phyloP scores from a whole-genome alignment of 352 stramenopile genomes.

The Phytophthora europaea region DNA sequence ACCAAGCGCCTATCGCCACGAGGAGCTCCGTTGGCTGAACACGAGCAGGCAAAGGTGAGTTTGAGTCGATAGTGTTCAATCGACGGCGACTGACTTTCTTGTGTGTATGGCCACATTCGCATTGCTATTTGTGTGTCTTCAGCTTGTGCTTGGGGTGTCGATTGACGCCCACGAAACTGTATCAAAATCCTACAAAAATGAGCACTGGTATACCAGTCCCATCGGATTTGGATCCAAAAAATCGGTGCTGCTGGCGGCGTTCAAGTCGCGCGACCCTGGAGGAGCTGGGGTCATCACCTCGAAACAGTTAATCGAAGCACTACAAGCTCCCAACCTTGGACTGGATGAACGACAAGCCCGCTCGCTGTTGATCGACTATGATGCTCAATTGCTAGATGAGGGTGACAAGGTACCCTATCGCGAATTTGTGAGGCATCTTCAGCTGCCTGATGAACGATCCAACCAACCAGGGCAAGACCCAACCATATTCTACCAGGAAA shows the following conservation, averaged over 20 bases:
- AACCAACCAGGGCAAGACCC: slow-evolving; percentile 39
- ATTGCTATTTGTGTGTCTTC: background rate
- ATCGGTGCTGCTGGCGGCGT: slow-evolving; percentile 53
- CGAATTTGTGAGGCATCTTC: slow-evolving; percentile 53
- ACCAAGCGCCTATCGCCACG: slow-evolving; percentile 17
- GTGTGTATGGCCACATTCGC: background rate
- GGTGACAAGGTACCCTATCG: slow-evolving; percentile 49
- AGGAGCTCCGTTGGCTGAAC: slow-evolving; percentile 24
- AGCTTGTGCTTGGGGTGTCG: slow-evolving; percentile 24
- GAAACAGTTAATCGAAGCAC: slow-evolving; percentile 40
- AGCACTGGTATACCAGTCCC: slow-evolving; percentile 64
- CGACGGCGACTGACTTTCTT: slow-evolving; percentile 5
- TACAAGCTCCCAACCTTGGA: slow-evolving; percentile 49
- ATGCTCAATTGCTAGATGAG: slow-evolving; percentile 29
- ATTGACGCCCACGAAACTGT: slow-evolving; percentile 34
- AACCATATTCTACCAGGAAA: slow-evolving; percentile 56
- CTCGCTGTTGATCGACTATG: slow-evolving; percentile 45
- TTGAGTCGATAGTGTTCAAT: slow-evolving; percentile 10
- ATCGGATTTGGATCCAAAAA: slow-evolving; percentile 57
- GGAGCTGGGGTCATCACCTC: slow-evolving; percentile 49
- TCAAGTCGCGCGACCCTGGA: slow-evolving; percentile 51
- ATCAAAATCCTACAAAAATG: slow-evolving; percentile 71
- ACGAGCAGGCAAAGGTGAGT: slow-evolving; percentile 30
- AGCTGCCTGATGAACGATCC: slow-evolving; percentile 22
- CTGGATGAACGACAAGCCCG: slow-evolving; percentile 46